These are phyloP conservation scores for Amyloporia xantha DNA, from an alignment of 768 basidiomycete species.

Conservation along the genomic window DNA sequence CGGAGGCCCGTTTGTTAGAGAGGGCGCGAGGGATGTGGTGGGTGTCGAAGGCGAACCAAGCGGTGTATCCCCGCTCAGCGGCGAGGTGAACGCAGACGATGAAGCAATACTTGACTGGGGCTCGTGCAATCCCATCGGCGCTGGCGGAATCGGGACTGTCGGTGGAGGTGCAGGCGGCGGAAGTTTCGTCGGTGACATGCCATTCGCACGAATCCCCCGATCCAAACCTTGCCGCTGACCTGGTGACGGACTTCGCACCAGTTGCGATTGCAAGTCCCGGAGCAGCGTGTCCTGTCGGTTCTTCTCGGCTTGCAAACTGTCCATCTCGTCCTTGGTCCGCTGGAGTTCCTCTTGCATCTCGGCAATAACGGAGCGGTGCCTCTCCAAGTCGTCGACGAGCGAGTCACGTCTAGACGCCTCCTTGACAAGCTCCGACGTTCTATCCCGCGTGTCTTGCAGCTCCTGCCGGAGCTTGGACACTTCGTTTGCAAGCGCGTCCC, in stretches of 20 bases:
- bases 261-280: constrained; percentile 74
- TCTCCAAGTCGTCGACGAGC: constrained; percentile 68
- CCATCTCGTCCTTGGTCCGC: constrained; percentile 78
- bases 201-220: constrained; percentile 46
- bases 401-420: constrained; percentile 74
- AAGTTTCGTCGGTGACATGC: constrained; percentile 63
- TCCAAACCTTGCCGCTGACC: constrained; percentile 47
- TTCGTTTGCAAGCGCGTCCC: constrained; percentile 35
- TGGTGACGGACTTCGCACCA: constrained; percentile 43
- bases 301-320: constrained; percentile 68
- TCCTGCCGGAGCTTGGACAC: constrained; percentile 48
- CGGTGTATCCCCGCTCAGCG: constrained; percentile 56
- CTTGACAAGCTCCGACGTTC: constrained; percentile 57
- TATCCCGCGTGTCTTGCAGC: constrained; percentile 47
- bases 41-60: constrained; percentile 65
- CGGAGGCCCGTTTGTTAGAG: constrained; percentile 26
- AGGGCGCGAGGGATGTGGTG: constrained; percentile 33
- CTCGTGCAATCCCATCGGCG: constrained; percentile 52
- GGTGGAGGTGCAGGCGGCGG: constrained; percentile 89
- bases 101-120: constrained; percentile 47
- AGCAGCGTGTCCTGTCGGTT: constrained; percentile 58
- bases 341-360: constrained; percentile 76
- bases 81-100: constrained; percentile 44
- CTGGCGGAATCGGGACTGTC: constrained; percentile 77
- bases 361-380: constrained; percentile 65